Evolutionary conservation across 148 eudicot genomes (phyloP), one percentile per base, ranked within the genome.

Genomic region (Silene latifolia): DNA sequence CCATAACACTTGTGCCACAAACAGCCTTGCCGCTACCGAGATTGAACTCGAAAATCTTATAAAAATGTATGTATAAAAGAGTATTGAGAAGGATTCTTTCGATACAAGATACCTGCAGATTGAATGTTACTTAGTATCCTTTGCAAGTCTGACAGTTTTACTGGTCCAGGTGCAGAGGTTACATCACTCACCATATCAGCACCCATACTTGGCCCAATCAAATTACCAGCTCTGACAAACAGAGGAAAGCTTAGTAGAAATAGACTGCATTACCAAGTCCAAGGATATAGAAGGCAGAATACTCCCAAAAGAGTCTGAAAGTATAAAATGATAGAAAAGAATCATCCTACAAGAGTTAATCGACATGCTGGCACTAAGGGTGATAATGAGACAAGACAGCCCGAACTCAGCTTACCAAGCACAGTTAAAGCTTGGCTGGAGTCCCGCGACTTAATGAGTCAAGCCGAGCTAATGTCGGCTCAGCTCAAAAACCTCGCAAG

Each of bases 121-220:
- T 89, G 93, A 68, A 95, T 89, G 81, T 86, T 92, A 84, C 93
- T 95, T 69, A 95, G 80, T 78, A 95, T 92, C 84, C 97, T 89
- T 78, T 92, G 99, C 74, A 95, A 82, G 85, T 95, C 99, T 15
- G 90, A 83, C 86, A 95, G 72, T 77, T 91, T 91, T 76, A 94
- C 98, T 24, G 93, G 98, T 63, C 98, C 97, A 74, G 82, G 87
- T 29, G 98, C 87, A 75, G 98, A 94, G 74, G 93, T 85, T 39
- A 90, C 96, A 77, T 91, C 93, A 83, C 98, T 90, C 35, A 82
- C 85, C 68, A 83, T 86, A 85, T 91, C 98, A 51, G 86, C 88
- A 70, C 89, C 90, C 84, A 84, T 72, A 81, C 96, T 87, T 69
- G 98, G 74, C 13, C 92, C 89, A 77, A 92, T 89, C 82, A 95